Conservation (phyloP, 345 rosid species). For the Bruguiera sexangula region DNA sequence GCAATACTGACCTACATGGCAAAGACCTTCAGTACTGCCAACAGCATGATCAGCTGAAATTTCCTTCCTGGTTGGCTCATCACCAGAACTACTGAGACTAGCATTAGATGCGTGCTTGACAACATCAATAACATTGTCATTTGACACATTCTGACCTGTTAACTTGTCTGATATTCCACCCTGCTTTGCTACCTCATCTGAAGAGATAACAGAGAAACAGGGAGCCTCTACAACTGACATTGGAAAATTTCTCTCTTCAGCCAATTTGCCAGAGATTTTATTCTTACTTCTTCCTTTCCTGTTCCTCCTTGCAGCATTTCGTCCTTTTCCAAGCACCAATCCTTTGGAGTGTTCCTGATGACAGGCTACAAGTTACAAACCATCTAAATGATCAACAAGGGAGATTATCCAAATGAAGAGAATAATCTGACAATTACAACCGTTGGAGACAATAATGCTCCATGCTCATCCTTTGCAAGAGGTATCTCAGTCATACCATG, state of each 20-base stretch:
- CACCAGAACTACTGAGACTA: conserved; percentile 29
- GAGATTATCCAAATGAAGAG: conserved; percentile 20
- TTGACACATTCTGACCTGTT: conserved; percentile 18
- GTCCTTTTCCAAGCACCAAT: conserved; percentile 44
- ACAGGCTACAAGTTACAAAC: conserved; percentile 47
- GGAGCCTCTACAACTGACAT: conserved; percentile 31
- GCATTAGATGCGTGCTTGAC: conserved; percentile 19
- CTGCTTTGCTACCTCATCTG: conserved; percentile 32
- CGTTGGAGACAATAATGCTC: conserved; percentile 27
- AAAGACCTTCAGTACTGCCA: conserved; percentile 27
- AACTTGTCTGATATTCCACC: conserved; percentile 27
- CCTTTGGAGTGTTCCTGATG: conserved; percentile 63
- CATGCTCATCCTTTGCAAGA: conserved; percentile 32
- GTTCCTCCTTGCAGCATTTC: conserved; percentile 49
- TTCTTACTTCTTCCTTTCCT: conserved; percentile 63
- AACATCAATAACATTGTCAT: conserved; percentile 19
- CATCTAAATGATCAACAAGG: conserved; percentile 26
- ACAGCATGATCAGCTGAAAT: conserved; percentile 25
- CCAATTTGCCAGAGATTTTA: conserved; percentile 33
- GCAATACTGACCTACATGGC: conserved; percentile 17
- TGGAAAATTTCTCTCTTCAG: conserved; percentile 35
- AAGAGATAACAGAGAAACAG: conserved; percentile 20
- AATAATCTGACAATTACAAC: conserved; percentile 40
- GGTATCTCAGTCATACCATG: conserved; percentile 30
- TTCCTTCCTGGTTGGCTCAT: conserved; percentile 35